phyloP scores from a whole-genome alignment of 805 yeast species.

The Wickerhamomyces strasburgensis region DNA sequence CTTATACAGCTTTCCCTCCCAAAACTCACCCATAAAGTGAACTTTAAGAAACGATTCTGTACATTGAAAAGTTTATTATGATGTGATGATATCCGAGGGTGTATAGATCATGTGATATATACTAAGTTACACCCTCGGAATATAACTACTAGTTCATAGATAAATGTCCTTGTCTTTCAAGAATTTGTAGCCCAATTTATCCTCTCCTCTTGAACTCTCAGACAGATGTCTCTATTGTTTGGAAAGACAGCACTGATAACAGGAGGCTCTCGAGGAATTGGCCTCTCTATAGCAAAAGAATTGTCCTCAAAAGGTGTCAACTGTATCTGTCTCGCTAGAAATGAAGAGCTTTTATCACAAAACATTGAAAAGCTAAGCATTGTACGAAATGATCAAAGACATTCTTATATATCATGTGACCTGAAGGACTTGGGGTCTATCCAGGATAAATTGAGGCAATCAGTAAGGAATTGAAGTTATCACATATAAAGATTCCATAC shows the following conservation, averaged over 20 bases:
- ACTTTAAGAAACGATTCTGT: no score
- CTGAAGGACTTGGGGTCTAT: constrained; percentile 9
- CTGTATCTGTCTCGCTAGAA: constrained; percentile 48
- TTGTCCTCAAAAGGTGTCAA: constrained; percentile 49
- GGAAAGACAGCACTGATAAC: constrained; percentile 49
- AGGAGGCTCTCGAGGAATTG: constrained; percentile 71
- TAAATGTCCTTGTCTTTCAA: no score
- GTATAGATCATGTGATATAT: no score
- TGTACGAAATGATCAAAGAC: constrained; percentile 12
- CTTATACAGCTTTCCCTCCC: no score
- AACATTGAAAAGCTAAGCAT: constrained; percentile 14
- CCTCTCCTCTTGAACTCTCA: no score
- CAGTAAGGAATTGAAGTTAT: neutral
- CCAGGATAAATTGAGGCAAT: constrained; percentile 2
- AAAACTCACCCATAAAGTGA: no score
- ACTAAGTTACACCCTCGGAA: no score
- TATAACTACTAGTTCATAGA: no score
- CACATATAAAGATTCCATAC: neutral
- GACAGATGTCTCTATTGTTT: neutral
- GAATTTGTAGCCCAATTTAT: no score
- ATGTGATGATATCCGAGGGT: no score
- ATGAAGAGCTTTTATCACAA: constrained; percentile 31
- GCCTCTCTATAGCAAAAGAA: constrained; percentile 46
- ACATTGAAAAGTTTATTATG: no score
- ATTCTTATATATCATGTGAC: constrained; percentile 16